phyloP scores from a whole-genome alignment of 495 filamentous ascomycete genomes.

The Aspergillus sclerotioniger region DNA sequence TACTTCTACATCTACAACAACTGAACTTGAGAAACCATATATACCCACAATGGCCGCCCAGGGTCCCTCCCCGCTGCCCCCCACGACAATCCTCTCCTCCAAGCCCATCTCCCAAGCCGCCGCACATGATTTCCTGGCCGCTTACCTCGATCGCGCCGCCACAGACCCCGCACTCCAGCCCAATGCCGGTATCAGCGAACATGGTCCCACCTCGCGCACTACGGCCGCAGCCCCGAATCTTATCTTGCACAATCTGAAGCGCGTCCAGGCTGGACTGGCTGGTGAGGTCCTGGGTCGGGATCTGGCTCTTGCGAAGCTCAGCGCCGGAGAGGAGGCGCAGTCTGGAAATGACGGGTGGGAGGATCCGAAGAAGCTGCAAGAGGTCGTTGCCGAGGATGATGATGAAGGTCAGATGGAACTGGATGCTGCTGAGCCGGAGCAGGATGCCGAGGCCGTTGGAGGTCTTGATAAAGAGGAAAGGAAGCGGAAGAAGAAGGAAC shows the following conservation, averaged over 20 bases:
- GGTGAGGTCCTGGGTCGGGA: slow-evolving; percentile 57
- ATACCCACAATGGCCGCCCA: slow-evolving; percentile 37
- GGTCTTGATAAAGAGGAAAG: slow-evolving; percentile 47
- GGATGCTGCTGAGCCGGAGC: slow-evolving; percentile 27
- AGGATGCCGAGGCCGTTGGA: slow-evolving; percentile 24
- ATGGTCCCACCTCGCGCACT: slow-evolving; percentile 54
- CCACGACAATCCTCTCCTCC: slow-evolving; percentile 42
- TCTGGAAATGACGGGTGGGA: slow-evolving; percentile 42
- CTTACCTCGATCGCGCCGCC: slow-evolving; percentile 55
- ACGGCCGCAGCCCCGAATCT: slow-evolving; percentile 55
- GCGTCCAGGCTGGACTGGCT: slow-evolving; percentile 62
- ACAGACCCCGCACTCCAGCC: slow-evolving; percentile 64
- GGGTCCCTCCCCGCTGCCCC: slow-evolving; percentile 47
- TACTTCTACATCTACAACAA: background rate
- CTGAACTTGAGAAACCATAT: background rate
- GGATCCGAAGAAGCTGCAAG: slow-evolving; percentile 50
- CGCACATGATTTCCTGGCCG: slow-evolving; percentile 55
- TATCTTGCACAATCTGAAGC: slow-evolving; percentile 62
- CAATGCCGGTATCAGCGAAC: slow-evolving; percentile 59
- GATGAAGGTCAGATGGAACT: slow-evolving; percentile 24
- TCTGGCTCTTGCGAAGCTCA: slow-evolving; percentile 39
- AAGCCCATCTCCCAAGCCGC: slow-evolving; percentile 46
- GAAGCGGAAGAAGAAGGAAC: slow-evolving; percentile 52
- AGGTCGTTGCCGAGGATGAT: slow-evolving; percentile 32
- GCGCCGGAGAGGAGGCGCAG: slow-evolving; percentile 31